Base-by-base conservation (phyloP, 2,329 filamentous ascomycete genomes). In the Penicillium fuscoglaucum region DNA sequence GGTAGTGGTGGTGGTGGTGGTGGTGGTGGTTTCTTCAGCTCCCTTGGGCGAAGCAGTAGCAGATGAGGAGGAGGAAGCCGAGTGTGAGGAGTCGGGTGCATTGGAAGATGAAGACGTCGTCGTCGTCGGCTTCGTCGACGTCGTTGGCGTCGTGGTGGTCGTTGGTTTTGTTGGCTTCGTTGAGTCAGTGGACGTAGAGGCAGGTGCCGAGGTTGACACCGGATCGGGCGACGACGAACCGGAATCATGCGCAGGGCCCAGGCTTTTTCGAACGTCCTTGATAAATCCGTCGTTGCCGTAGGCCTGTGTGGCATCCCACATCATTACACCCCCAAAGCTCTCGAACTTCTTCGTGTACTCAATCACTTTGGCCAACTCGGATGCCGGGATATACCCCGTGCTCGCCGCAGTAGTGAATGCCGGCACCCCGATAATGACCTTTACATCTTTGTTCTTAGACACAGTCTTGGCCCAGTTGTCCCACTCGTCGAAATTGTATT, bases 301-400 rank as follows among this genome's bases (percentile, higher is more conserved):
- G 2, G 83, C 78, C 75, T 87, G 85, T 31, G 78, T 83, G 73
- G 83, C 83, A 71, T 90, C 87, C 87, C 86, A 89, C 75, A 88
- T 79, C 87, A 89, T 88, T 29, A 87, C 80, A 31, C 87, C 87
- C 8, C 86, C 87, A 66, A 89, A 89, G 71, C 81, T 87, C 4
- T 76, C 71, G 67, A 82, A 89, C 41, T 74, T 70, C 72, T 82
- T 81, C 45, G 75, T 78, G 66, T 84, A 87, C 35, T 77, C 57
- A 61, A 89, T 80, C 33, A 86, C 78, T 6, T 75, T 68, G 21
- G 69, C 73, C 40, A 89, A 76, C 24, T 78, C 70, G n/a, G 66
- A 64, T 2, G 80, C 79, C 8, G 73, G 66, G 13, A 80, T 68
- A 68, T 88, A 90, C 2, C 87, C 86, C 4, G 75, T 76, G 6